phyloP scores from a whole-genome alignment of 768 basidiomycete species.

The Chiua virens region DNA sequence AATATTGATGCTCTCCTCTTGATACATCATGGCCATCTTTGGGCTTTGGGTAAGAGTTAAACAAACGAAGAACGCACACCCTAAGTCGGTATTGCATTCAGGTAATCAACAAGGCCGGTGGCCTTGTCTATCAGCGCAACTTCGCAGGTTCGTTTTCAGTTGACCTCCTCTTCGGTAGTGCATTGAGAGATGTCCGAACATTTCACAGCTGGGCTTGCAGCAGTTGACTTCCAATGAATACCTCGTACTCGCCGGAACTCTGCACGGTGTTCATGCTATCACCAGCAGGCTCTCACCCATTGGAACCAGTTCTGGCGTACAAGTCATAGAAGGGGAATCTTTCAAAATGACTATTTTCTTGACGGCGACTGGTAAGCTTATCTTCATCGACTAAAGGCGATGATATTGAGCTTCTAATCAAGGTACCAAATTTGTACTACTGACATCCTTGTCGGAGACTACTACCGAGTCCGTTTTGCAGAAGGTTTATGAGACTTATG shows the following conservation, averaged over 20 bases:
- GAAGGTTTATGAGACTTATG: conserved; percentile 89
- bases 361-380: conserved; percentile 75
- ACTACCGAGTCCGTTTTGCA: conserved; percentile 71
- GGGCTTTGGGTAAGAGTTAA: conserved; percentile 69
- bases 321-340: conserved; percentile 93
- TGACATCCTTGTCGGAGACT: conserved; percentile 78
- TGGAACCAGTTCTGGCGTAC: conserved; percentile 79
- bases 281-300: conserved; percentile 87
- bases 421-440: conserved; percentile 96
- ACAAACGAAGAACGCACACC: not conserved
- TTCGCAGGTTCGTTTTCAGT: conserved; percentile 66
- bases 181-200: not conserved
- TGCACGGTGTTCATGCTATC: conserved; percentile 99
- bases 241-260: conserved; percentile 91
- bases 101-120: conserved; percentile 99
- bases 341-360: conserved; percentile 94
- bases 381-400: not conserved
- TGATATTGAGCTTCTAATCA: conserved; percentile 1
- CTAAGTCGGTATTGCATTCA: conserved; percentile 31
- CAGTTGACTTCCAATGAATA: conserved; percentile 91
- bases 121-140: conserved; percentile 89
- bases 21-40: conserved; percentile 65
- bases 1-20: conserved; percentile 1
- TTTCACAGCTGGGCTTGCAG: conserved; percentile 80
- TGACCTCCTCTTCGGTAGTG: not conserved